Conservation (phyloP, 1,284 basidiomycete species). For the Puccinia novopanici region DNA sequence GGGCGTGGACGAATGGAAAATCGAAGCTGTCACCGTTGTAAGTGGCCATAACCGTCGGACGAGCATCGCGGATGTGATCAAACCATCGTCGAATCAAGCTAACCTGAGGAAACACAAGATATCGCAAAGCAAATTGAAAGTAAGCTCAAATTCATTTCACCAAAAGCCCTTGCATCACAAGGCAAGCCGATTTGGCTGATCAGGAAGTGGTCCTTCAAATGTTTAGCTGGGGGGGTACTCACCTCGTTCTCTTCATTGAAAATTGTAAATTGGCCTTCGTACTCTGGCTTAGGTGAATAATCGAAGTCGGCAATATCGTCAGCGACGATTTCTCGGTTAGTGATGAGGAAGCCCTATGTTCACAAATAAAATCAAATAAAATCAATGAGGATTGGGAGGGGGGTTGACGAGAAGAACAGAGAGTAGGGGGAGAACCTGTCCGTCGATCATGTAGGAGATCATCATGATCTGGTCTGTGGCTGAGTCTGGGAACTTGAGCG, state of each 20-base stretch:
- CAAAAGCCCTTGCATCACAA: background rate
- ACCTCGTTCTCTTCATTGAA: slow-evolving; percentile 93
- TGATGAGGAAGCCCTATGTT: slow-evolving; percentile 88
- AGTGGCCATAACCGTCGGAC: slow-evolving; percentile 94
- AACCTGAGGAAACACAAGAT: slow-evolving; percentile 62
- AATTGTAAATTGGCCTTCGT: slow-evolving; percentile 93
- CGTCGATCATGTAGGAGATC: slow-evolving; percentile 98
- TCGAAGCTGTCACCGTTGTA: slow-evolving; percentile 99
- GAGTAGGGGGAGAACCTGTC: slow-evolving; percentile 58
- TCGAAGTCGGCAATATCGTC: slow-evolving; percentile 99
- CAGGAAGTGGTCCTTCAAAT: background rate
- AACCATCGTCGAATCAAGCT: slow-evolving; percentile 85
- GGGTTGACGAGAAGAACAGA: background rate
- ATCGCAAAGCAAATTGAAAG: background rate
- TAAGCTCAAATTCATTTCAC: too few species aligned
- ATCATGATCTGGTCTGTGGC: slow-evolving; percentile 98
- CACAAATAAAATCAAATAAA: background rate
- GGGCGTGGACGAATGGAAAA: slow-evolving; percentile 93
- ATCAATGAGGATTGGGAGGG: background rate
- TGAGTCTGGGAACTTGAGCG: slow-evolving; percentile 97
- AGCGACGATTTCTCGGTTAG: slow-evolving; percentile 93
- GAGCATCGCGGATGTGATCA: slow-evolving; percentile 85
- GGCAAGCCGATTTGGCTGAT: background rate
- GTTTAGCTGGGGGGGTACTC: background rate
- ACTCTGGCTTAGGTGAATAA: slow-evolving; percentile 96